A percentile compares a stretch with the other conserved stretches of the same genome.
Conservation (phyloP, 1,139 yeast species). For the Blastobotrys capitulatus region DNA sequence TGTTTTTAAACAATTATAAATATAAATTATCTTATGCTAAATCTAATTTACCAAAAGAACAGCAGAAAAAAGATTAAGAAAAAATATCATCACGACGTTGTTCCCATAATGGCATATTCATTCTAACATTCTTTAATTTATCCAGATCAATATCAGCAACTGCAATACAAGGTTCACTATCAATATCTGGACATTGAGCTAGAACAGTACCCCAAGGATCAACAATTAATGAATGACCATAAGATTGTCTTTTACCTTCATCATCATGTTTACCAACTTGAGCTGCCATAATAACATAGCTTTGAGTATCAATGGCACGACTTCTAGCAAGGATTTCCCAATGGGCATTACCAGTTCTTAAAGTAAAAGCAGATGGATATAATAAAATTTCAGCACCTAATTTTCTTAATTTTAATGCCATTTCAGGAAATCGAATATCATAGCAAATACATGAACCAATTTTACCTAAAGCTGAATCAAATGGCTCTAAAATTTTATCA, state of each 20-base stretch:
- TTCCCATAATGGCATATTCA: slow-evolving; percentile 67
- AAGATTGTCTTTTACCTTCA: slow-evolving; percentile 48
- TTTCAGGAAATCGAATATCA: slow-evolving; percentile 85
- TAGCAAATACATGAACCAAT: slow-evolving; percentile 78
- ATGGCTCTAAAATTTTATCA: slow-evolving; percentile 46
- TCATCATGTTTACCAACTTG: slow-evolving; percentile 71
- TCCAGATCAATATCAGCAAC: slow-evolving; percentile 65
- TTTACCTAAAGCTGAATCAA: slow-evolving; percentile 54
- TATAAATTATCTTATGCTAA: slow-evolving; percentile 14
- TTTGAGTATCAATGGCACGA: slow-evolving; percentile 83
- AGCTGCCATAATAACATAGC: slow-evolving; percentile 86
- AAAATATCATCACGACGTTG: slow-evolving; percentile 64
- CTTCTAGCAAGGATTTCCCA: slow-evolving; percentile 79
- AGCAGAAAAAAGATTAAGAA: slow-evolving; percentile 15
- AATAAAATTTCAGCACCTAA: slow-evolving; percentile 74
- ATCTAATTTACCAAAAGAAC: slow-evolving; percentile 2
- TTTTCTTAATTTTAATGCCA: slow-evolving; percentile 57
- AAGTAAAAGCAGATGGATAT: slow-evolving; percentile 89
- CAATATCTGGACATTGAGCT: slow-evolving; percentile 51
- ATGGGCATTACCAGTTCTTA: slow-evolving; percentile 85
- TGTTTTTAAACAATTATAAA: slow-evolving; percentile 16
- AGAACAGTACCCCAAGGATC: slow-evolving; percentile 89
- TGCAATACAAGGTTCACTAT: slow-evolving; percentile 50
- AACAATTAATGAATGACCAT: slow-evolving; percentile 79
- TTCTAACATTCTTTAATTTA: slow-evolving; percentile 45